Evolutionary conservation across 2,329 filamentous ascomycete species (phyloP).

Genomic region (Aspergillus fructus): DNA sequence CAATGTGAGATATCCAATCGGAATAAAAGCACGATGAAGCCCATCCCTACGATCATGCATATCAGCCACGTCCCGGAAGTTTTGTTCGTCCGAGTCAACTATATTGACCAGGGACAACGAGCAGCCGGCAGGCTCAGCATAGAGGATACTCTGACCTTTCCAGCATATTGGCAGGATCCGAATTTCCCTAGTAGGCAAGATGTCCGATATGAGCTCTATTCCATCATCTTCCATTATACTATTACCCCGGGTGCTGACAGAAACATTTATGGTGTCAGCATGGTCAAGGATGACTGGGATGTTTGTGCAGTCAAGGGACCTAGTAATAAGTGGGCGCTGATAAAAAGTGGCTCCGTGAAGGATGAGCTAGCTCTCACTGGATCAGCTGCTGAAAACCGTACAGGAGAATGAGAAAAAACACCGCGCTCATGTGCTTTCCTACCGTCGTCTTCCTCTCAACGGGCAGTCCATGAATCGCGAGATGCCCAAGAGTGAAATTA

Average conservation of each 20-base stretch:
- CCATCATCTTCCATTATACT: slow-evolving; percentile 25
- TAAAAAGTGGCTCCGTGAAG: slow-evolving; percentile 14
- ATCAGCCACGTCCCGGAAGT: slow-evolving; percentile 17
- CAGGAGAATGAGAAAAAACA: background rate
- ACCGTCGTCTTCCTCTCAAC: slow-evolving; percentile 18
- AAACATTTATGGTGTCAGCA: background rate
- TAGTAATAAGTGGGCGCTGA: slow-evolving; percentile 16
- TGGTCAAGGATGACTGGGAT: slow-evolving; percentile 23
- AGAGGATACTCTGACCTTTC: slow-evolving; percentile 8
- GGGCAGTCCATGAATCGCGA: background rate
- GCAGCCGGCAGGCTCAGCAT: slow-evolving; percentile 1
- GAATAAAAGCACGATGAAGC: background rate
- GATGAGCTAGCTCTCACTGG: background rate
- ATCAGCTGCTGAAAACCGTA: background rate
- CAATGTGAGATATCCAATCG: slow-evolving; percentile 7
- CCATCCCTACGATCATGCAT: background rate
- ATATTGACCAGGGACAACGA: background rate
- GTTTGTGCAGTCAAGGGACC: slow-evolving; percentile 21
- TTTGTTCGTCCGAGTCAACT: slow-evolving; percentile 23
- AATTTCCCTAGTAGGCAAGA: background rate
- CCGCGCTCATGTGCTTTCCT: slow-evolving; percentile 21
- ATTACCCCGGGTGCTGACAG: background rate
- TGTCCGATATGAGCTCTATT: slow-evolving; percentile 26
- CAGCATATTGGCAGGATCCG: slow-evolving; percentile 3
- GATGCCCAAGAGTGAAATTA: background rate